Conservation (phyloP, 1,284 basidiomycete genomes). For the Irpex sp. region DNA sequence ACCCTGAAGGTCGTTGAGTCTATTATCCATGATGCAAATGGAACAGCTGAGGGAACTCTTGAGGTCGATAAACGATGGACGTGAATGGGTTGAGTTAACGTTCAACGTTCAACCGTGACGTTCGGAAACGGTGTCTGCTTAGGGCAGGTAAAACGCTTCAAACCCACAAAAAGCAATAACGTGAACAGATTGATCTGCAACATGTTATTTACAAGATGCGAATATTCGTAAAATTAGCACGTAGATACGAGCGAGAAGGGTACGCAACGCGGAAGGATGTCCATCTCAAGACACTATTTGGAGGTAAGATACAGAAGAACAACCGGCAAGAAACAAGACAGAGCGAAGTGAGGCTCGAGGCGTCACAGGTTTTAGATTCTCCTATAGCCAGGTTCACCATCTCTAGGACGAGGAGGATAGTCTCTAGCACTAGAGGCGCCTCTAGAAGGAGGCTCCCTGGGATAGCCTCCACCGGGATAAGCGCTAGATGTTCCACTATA, state of each 20-base stretch:
- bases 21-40: too few species aligned
- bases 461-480: constrained; percentile 43
- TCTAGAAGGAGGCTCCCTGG: constrained; percentile 37
- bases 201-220: neutral
- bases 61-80: too few species aligned
- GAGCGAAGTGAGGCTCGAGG: neutral
- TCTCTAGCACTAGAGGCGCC: constrained; percentile 46
- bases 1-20: too few species aligned
- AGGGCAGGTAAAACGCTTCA: too few species aligned
- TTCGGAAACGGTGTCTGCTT: too few species aligned
- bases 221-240: neutral
- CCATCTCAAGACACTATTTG: neutral
- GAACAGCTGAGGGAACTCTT: too few species aligned
- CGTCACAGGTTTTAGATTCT: constrained; percentile 16
- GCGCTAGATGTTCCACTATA: constrained; percentile 39
- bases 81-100: too few species aligned
- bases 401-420: constrained; percentile 58
- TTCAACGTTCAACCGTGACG: too few species aligned
- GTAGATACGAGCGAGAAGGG: neutral
- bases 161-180: too few species aligned
- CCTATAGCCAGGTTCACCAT: constrained; percentile 35
- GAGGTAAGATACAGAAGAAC: neutral
- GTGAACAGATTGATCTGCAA: neutral
- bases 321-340: neutral
- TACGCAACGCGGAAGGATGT: neutral